These are phyloP conservation scores for Porcisia hertigi DNA, from an alignment of 208 protist species.

Conservation along the genomic window DNA sequence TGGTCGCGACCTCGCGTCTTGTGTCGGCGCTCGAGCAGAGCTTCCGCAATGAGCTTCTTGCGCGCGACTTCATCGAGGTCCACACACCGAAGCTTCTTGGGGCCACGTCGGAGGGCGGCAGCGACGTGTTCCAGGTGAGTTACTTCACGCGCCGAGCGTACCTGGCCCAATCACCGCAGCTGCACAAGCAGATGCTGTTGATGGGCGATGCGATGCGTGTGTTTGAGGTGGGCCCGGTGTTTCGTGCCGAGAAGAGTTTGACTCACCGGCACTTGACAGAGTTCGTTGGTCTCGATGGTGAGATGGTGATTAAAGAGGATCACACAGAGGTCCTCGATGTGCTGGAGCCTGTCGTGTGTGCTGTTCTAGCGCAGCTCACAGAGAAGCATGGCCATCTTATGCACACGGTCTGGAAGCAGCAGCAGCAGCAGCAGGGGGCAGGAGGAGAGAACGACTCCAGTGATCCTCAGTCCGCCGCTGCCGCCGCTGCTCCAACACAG, in stretches of 20 bases:
- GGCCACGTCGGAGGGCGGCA: constrained; percentile 92
- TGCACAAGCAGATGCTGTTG: constrained; percentile 99
- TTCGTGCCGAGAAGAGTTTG: constrained; percentile 98
- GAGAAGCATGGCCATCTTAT: constrained; percentile 16
- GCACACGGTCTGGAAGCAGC: constrained; percentile 12
- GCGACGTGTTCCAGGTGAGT: constrained; percentile 72
- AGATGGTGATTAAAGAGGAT: constrained; percentile 97
- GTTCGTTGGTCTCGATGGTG: constrained; percentile 98
- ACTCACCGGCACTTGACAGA: constrained; percentile 99
- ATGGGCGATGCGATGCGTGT: constrained; percentile 93
- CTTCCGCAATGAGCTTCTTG: constrained; percentile 91
- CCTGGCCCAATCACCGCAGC: constrained; percentile 98
- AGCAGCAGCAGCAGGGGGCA: constrained; percentile 15
- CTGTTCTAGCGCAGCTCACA: constrained; percentile 91
- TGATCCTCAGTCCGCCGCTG: neutral
- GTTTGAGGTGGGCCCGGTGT: constrained; percentile 97
- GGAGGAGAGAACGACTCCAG: neutral
- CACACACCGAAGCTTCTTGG: constrained; percentile 99
- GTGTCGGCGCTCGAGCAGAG: constrained; percentile 75
- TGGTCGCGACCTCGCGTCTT: constrained; percentile 92
- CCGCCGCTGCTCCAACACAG: neutral
- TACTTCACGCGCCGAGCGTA: constrained; percentile 88
- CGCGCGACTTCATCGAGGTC: constrained; percentile 96
- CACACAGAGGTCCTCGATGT: constrained; percentile 98
- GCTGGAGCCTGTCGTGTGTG: constrained; percentile 92